Evolutionary conservation across 345 rosid genomes (phyloP).

Genomic region (Eucalyptus erythrocorys): DNA sequence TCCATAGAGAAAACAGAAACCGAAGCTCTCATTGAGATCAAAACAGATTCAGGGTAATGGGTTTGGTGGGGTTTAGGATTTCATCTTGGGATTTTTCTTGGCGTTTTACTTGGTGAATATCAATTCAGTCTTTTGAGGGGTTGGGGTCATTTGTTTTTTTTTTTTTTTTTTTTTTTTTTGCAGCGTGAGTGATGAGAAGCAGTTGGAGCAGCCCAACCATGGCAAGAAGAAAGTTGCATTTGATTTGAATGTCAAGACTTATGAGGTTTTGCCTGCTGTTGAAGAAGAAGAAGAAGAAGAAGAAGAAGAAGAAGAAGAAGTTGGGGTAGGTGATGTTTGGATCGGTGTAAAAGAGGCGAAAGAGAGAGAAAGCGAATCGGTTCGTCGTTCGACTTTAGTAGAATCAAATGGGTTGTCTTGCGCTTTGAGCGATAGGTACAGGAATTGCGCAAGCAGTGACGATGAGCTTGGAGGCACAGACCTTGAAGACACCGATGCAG

Average conservation of each 20-base stretch:
- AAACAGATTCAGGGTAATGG: neutral
- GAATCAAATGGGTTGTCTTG: neutral
- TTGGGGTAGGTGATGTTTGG: neutral
- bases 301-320: neutral
- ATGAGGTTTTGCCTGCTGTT: constrained; percentile 2
- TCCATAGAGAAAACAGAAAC: constrained; percentile 2
- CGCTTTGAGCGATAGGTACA: constrained; percentile 11
- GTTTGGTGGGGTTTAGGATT: neutral
- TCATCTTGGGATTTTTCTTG: neutral
- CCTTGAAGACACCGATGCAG: neutral
- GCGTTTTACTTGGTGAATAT: neutral
- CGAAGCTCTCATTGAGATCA: constrained; percentile 1
- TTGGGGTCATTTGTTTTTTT: neutral
- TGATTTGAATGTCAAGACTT: constrained; percentile 25
- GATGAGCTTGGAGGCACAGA: constrained; percentile 5
- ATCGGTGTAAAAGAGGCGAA: neutral
- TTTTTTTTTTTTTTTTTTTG: too few species aligned
- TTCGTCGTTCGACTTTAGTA: neutral
- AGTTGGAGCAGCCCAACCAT: constrained; percentile 1
- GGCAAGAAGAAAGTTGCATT: constrained; percentile 31
- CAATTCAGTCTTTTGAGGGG: neutral
- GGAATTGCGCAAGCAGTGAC: constrained; percentile 6
- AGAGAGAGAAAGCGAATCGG: neutral
- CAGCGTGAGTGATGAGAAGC: constrained; percentile 2
- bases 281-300: neutral